phyloP scores from a whole-genome alignment of 306 rosid species.

The Malus sylvestris region DNA sequence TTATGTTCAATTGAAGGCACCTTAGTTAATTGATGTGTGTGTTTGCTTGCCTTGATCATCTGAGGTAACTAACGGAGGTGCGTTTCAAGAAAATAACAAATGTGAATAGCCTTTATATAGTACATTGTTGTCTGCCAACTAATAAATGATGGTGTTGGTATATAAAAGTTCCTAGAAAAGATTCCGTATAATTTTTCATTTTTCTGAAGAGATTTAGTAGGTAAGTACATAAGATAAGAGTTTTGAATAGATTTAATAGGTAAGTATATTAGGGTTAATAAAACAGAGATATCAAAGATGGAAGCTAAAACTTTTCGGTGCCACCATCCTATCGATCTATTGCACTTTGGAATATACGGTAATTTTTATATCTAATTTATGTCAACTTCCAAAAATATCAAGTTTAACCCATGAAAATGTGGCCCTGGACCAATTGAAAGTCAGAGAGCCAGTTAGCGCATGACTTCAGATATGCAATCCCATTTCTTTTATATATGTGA shows the following conservation, averaged over 20 bases:
- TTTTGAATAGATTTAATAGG: background rate
- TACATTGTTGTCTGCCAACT: background rate
- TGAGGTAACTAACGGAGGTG: background rate
- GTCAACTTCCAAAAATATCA: background rate
- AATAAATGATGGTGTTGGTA: background rate
- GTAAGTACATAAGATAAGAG: background rate
- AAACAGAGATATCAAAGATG: background rate
- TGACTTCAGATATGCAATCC: background rate
- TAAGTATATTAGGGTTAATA: background rate
- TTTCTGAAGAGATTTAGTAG: background rate
- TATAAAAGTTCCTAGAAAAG: background rate
- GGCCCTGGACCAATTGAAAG: background rate
- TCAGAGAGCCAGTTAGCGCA: background rate
- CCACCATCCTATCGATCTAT: background rate
- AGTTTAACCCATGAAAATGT: background rate
- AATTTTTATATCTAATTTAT: background rate
- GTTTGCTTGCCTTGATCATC: slow-evolving; percentile 12
- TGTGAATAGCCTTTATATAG: background rate
- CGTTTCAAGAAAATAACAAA: background rate
- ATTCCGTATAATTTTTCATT: background rate
- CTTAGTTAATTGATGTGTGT: background rate
- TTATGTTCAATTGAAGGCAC: background rate
- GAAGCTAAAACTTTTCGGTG: background rate
- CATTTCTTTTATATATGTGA: background rate
- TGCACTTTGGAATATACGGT: background rate